These are phyloP conservation scores for Echium plantagineum DNA, from an alignment of 257 asterid genomes.

Conservation along the genomic window DNA sequence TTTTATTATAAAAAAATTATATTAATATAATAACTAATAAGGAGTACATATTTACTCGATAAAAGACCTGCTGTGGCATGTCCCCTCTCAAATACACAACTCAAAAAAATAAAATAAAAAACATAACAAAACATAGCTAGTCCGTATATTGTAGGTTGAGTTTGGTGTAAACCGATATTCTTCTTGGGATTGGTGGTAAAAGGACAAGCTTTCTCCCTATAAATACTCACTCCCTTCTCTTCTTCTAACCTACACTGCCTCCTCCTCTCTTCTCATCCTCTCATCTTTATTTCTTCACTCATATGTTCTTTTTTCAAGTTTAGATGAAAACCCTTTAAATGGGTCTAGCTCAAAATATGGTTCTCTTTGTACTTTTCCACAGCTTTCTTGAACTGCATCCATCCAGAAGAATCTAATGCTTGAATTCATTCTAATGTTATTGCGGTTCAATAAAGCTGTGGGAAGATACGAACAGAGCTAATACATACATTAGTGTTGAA, in stretches of 20 bases:
- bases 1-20: no score
- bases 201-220: slow-evolving; percentile 4
- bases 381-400: slow-evolving; percentile 95
- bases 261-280: background rate
- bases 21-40: no score
- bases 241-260: background rate
- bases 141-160: no score
- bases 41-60: no score
- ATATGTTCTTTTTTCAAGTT: background rate
- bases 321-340: background rate
- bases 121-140: no score
- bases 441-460: slow-evolving; percentile 13
- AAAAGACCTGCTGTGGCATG: no score
- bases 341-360: slow-evolving; percentile 17
- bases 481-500: no score
- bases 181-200: slow-evolving; percentile 9
- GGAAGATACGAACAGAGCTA: slow-evolving; percentile 6
- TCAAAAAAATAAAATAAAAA: no score
- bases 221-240: background rate
- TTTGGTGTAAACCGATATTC: background rate
- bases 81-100: no score
- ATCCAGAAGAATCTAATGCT: background rate
- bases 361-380: slow-evolving; percentile 78
- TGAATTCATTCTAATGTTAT: background rate
- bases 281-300: background rate